Evolutionary conservation across 352 stramenopile genomes (phyloP), one percentile per base, ranked within the genome.

Genomic region (Pythium biforme): DNA sequence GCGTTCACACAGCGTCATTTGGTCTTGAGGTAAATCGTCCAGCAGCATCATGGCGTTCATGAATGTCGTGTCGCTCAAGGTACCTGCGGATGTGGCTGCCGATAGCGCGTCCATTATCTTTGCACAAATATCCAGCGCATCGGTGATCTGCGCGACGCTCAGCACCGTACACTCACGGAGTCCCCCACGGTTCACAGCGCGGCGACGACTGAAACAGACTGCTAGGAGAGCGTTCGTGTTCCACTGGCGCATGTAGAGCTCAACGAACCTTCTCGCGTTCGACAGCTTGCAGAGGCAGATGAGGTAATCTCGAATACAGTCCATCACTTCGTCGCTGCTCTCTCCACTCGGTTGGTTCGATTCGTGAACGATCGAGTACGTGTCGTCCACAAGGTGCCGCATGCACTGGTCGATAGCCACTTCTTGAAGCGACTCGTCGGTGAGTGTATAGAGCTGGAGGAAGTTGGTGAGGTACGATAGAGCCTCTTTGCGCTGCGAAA

Each of bases 401-500:
- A 88, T 90, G 43, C 88, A 83, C 7, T 64, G 76, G 31, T 73
- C 55, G 54, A 88, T 82, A 4, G 77, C 75, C 29, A 63, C 69
- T 12, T 77, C 73, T 57, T 85, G 78, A 0, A 81, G 71, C 1
- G 54, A 54, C 15, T 82, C 70, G 33, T 88, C 74, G 0, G 77
- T 86, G 51, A 88, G 40, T 11, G 77, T 70, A 34, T 90, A 90
- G 0, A 87, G 64, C 41, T 86, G 72, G 3, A 89, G 49, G 58
- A 92, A 89, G n/a, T 81, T 80, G 19, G 77, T 59, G n/a, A 92
- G 58, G 59, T 83, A 90, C 14, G 67, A 68, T 40, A 88, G 41
- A 40, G 50, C 65, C 10, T 92, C 76, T n/a, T 72, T 72, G 7
- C 62, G 48, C 12, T 73, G 47, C 0, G 10, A 46, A 1, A 68